Conservation (phyloP, 176 grass and related monocot genomes). For the Eleusine indica region DNA sequence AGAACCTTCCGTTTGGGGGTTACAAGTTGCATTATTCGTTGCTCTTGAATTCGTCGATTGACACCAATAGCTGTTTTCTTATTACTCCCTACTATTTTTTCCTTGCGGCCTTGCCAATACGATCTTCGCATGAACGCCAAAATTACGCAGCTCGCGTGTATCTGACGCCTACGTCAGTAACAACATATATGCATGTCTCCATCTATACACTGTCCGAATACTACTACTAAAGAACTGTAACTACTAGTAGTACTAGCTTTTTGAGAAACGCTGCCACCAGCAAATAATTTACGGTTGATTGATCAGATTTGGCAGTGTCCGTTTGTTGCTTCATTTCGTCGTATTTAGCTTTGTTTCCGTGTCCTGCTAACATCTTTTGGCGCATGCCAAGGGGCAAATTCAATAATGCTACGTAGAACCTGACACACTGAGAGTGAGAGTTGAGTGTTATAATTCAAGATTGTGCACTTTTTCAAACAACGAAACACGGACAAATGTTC, state of each 20-base stretch:
- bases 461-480: slow-evolving; percentile 9
- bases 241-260: not conserved
- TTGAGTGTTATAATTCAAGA: not conserved
- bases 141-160: not conserved
- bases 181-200: not conserved
- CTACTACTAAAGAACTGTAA: not conserved
- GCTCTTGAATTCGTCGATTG: not conserved
- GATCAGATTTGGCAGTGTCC: not conserved
- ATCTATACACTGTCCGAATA: not conserved
- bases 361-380: not conserved
- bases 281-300: not conserved
- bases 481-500: slow-evolving; percentile 29
- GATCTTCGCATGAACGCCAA: not conserved
- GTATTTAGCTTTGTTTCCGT: not conserved
- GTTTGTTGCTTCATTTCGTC: slow-evolving; percentile 27
- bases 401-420: not conserved
- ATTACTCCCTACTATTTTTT: too few species aligned
- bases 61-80: not conserved
- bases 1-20: slow-evolving; percentile 32
- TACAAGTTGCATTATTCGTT: not conserved
- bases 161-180: not conserved
- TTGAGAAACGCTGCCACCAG: not conserved
- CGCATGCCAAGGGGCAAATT: not conserved
- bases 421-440: not conserved
- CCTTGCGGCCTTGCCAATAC: too few species aligned